Base-by-base conservation (phyloP, 257 asterid genomes). In the Rhazya stricta region DNA sequence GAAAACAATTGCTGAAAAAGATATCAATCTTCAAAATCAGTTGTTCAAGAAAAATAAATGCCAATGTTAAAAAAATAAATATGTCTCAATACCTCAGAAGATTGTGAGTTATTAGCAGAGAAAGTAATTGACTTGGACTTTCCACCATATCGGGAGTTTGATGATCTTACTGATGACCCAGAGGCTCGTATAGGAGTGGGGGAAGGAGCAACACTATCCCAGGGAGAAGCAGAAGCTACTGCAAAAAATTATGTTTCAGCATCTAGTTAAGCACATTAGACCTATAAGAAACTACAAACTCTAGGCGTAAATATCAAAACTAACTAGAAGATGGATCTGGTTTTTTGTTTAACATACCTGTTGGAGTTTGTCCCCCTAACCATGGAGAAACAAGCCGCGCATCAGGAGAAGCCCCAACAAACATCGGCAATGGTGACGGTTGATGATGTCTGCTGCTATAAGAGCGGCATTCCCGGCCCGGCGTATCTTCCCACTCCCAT, bases 401-500 rank as follows among this genome's bases (percentile, higher is more conserved):
- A 86, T 92, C 99, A 27, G 99, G 99, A 71, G 98, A 95, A 50
- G 96, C 91, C 65, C 97, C 93, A 42, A 88, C 83, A 75, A 83
- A 84, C 94, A 84, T 91, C 54, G 99, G 98, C 57, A 95, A 94
- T 10, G 92, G 97, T 57, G 87, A 93, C 81, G 86, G 91, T 71
- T 82, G 91, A 80, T 91, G 73, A 74, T 75, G 86, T 75, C 89
- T 85, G 78, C 85, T 87, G 78, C 89, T 80, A 60, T 87, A 57
- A 79, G 84, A 69, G 71, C 70, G 88, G 51, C 88, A 83, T 76
- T 89, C 96, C 6, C 89, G 91, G 43, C 84, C 87, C 58, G 98
- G 98, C 69, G 91, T 77, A 76, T 92, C 98, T 84, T 88, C 91
- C 99, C 99, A 92, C 81, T 95, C 98, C 97, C 97, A 92, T 77